Evolutionary conservation across 441 rosid species (phyloP).

Genomic region (Hypseocharis bilobata): DNA sequence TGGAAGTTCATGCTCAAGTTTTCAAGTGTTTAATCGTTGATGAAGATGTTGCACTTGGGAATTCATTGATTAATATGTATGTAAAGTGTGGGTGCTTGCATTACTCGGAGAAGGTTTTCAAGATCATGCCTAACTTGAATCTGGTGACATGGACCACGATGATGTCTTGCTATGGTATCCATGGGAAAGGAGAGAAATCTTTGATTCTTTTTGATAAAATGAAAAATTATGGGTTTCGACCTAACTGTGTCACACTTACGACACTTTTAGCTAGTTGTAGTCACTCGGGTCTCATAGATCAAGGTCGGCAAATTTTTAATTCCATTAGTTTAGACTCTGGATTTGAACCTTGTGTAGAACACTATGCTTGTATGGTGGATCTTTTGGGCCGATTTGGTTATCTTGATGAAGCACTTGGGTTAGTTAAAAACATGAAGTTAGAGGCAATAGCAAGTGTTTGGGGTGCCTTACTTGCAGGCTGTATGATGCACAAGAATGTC

Average conservation of each 20-base stretch:
- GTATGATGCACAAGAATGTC: slow-evolving; percentile 24
- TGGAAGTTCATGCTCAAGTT: slow-evolving; percentile 20
- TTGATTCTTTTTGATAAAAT: slow-evolving; percentile 17
- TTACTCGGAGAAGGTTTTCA: slow-evolving; percentile 21
- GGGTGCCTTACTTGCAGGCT: slow-evolving; percentile 26
- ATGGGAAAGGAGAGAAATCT: slow-evolving; percentile 24
- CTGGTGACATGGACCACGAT: slow-evolving; percentile 23
- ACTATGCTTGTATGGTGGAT: slow-evolving; percentile 28
- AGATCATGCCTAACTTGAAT: slow-evolving; percentile 11
- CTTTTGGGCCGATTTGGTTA: slow-evolving; percentile 22
- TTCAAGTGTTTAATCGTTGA: slow-evolving; percentile 11
- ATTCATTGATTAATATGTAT: slow-evolving; percentile 27
- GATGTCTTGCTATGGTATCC: slow-evolving; percentile 27
- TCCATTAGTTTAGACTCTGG: slow-evolving; percentile 19
- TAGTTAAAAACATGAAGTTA: slow-evolving; percentile 11
- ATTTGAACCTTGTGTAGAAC: slow-evolving; percentile 22
- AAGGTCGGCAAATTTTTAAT: slow-evolving; percentile 17
- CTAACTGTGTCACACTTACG: slow-evolving; percentile 23
- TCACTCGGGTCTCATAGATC: slow-evolving; percentile 24
- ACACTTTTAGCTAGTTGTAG: slow-evolving; percentile 25
- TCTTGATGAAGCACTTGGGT: slow-evolving; percentile 23
- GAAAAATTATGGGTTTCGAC: slow-evolving; percentile 19
- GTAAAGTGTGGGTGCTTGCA: slow-evolving; percentile 21
- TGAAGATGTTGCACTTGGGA: slow-evolving; percentile 18
- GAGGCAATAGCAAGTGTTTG: slow-evolving; percentile 22